phyloP scores from a whole-genome alignment of 148 eudicot species.

The Silene latifolia region DNA sequence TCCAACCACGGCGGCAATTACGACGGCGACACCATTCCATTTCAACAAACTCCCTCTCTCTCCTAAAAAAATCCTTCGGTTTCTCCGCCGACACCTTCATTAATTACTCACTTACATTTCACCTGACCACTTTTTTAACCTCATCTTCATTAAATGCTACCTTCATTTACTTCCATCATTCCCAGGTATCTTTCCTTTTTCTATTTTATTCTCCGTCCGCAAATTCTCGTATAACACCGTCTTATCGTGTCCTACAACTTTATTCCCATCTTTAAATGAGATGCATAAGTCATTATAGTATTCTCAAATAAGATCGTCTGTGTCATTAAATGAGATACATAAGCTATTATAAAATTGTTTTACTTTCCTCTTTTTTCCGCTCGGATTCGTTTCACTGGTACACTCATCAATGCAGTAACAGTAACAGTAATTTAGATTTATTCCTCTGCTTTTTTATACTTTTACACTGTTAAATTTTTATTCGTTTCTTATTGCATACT shows the following conservation, averaged over 20 bases:
- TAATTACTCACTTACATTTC: neutral
- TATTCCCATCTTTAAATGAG: too few relatives aligned
- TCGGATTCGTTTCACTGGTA: neutral
- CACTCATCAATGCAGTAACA: slow-evolving; percentile 11
- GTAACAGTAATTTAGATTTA: neutral
- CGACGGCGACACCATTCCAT: neutral
- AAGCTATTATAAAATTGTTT: neutral
- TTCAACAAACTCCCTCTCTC: neutral
- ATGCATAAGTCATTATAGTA: too few relatives aligned
- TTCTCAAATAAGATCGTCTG: too few relatives aligned
- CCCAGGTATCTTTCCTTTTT: slow-evolving; percentile 10
- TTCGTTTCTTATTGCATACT: neutral
- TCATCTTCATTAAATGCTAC: slow-evolving; percentile 10
- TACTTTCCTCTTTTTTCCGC: neutral
- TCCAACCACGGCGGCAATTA: neutral
- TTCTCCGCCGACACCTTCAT: neutral
- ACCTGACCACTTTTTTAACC: neutral
- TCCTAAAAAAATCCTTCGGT: neutral
- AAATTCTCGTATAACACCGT: neutral
- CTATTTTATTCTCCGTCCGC: neutral
- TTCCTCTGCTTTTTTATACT: neutral
- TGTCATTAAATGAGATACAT: neutral
- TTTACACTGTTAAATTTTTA: neutral
- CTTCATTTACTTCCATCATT: slow-evolving; percentile 14
- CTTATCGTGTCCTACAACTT: neutral